Base-by-base conservation (phyloP, 1,139 yeast species). In the Yamadazyma pseudoaaseri region DNA sequence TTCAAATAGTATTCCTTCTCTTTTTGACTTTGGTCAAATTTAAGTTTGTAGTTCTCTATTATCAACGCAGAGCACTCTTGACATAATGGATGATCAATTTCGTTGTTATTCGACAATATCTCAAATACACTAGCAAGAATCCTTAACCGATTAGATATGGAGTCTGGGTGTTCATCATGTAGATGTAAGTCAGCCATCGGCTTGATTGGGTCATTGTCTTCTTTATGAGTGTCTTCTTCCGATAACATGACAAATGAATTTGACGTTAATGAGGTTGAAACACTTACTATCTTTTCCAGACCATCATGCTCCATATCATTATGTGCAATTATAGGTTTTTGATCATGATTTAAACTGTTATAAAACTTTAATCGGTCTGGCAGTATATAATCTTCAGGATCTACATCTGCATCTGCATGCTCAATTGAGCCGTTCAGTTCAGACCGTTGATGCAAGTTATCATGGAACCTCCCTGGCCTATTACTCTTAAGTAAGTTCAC, bases 41-140 rank as follows among this genome's bases (percentile, higher is more conserved):
- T 81, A 16, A 66, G 58, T 48, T 81, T 82, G 54, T 87, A 70
- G 38, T 80, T 81, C n/a, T 76, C 80, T 4, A 84, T 67, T 20
- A 90, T 57, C 18, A 74, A 54, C 28, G 72, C 77, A 3, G 95
- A 86, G 56, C 98, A 92, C 32, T 90, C 97, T 21, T 71, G 70
- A 47, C 97, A 90, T 11, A 94, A 76, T 0, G 98, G 98, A 50
- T 86, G 74, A 43, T 86, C 95, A n/a, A 90, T 72, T 39, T 82
- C 89, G 34, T 83, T 81, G 42, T 82, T 81, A 7, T 79, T 51
- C 11, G 73, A 67, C 10, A 70, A 51, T 5, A 79, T 17, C 76
- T 81, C 45, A 77, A 68, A 69, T 2, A 86, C 71, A 44, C 80
- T 81, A 47, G 78, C 80, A 6, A 89, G 67, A n/a, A 73, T 73